Evolutionary conservation across 1,284 basidiomycete species (phyloP).

Genomic region (Irpex rosettiformis): DNA sequence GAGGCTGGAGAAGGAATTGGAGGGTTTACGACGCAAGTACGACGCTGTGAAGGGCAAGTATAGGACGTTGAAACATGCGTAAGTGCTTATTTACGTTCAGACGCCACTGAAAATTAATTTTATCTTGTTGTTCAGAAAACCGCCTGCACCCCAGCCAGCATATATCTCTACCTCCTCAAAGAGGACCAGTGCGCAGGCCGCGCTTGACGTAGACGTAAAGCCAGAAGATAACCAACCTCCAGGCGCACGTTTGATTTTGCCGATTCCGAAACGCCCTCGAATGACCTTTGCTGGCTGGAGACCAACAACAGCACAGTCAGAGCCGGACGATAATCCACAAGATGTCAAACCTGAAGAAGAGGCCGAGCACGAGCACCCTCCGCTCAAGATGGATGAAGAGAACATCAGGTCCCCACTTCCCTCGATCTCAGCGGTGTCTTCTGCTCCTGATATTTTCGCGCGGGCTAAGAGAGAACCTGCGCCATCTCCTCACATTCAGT

Average conservation of each 20-base stretch:
- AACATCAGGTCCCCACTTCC: not conserved
- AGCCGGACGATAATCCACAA: not conserved
- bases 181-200: slow-evolving; percentile 24
- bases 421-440: not conserved
- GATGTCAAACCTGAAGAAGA: slow-evolving; percentile 9
- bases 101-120: not conserved
- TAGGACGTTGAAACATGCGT: slow-evolving; percentile 18
- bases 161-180: slow-evolving; percentile 14
- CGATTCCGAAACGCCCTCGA: slow-evolving; percentile 28
- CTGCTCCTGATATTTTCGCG: not conserved
- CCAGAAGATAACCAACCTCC: not conserved
- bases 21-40: slow-evolving; percentile 31
- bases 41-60: slow-evolving; percentile 26
- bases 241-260: slow-evolving; percentile 16
- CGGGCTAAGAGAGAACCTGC: not conserved
- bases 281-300: slow-evolving; percentile 14
- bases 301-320: slow-evolving; percentile 13
- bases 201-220: slow-evolving; percentile 17
- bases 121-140: not conserved
- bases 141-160: not conserved
- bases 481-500: not conserved
- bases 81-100: not conserved
- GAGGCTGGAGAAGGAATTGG: slow-evolving; percentile 25
- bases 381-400: slow-evolving; percentile 2
- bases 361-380: not conserved